Conservation (phyloP, 257 asterid genomes). For the Jacaranda copaia region DNA sequence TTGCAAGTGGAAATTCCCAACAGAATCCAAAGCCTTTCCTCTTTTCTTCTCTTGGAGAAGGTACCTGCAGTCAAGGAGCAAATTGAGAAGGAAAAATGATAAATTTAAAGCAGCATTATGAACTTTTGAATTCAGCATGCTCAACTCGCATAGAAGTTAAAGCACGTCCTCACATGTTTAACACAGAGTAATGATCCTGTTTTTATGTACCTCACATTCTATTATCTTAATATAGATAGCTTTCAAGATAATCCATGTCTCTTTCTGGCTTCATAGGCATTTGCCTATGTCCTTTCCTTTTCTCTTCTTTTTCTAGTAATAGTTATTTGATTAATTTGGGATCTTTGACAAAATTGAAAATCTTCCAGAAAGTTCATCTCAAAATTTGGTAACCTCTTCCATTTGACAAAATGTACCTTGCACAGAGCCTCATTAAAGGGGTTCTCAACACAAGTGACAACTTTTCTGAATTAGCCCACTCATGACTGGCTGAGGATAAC, state of each 20-base stretch:
- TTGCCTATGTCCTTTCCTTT: too few relatives aligned
- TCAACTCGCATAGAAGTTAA: neutral
- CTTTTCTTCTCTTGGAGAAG: conserved; percentile 89
- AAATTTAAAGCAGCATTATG: neutral
- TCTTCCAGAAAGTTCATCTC: conserved; percentile 20
- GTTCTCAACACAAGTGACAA: conserved; percentile 54
- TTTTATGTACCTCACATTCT: neutral
- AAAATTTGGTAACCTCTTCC: conserved; percentile 9
- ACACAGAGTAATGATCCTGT: neutral
- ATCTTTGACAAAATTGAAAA: neutral
- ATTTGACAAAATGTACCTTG: conserved; percentile 55
- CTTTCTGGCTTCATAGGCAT: too few relatives aligned
- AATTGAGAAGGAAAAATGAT: neutral
- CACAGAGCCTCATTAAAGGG: conserved; percentile 88
- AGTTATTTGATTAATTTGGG: conserved; percentile 11
- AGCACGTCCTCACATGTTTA: neutral
- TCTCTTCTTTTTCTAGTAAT: too few relatives aligned
- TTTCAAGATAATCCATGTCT: too few relatives aligned
- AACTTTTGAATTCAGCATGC: conserved; percentile 10
- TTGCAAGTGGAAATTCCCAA: conserved; percentile 95
- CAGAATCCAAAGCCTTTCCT: conserved; percentile 93
- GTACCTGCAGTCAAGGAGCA: conserved; percentile 61
- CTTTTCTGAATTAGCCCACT: conserved; percentile 72
- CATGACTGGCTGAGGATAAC: conserved; percentile 56
- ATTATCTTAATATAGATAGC: too few relatives aligned